phyloP scores from a whole-genome alignment of 768 basidiomycete species.

The Lentinus tigrinus region DNA sequence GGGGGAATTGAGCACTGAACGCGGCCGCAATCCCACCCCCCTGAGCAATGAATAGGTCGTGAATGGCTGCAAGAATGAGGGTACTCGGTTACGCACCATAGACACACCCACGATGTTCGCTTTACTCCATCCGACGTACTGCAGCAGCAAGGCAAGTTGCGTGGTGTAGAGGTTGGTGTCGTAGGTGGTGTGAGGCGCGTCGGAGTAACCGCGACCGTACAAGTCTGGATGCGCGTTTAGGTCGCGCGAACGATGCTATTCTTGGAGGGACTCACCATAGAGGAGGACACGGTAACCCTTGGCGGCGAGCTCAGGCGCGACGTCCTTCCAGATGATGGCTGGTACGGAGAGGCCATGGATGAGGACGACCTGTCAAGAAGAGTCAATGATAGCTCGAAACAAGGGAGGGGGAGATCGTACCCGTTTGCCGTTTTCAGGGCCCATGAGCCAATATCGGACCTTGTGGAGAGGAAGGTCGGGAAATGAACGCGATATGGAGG shows the following conservation, averaged over 20 bases:
- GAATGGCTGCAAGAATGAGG: not conserved
- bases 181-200: constrained; percentile 71
- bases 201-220: constrained; percentile 82
- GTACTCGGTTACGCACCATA: constrained; percentile 49
- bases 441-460: constrained; percentile 78
- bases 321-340: constrained; percentile 73
- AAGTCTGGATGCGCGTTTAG: constrained; percentile 47
- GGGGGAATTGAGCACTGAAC: constrained; percentile 70
- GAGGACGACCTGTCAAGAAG: constrained; percentile 57
- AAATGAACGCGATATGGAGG: constrained; percentile 1
- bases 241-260: not conserved
- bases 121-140: constrained; percentile 70
- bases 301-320: constrained; percentile 61
- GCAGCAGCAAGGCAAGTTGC: constrained; percentile 82
- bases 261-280: constrained; percentile 49
- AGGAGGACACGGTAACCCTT: constrained; percentile 72
- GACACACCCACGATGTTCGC: constrained; percentile 69
- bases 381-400: not conserved
- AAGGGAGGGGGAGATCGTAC: constrained; percentile 35
- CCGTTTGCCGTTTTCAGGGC: constrained; percentile 66
- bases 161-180: constrained; percentile 63
- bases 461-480: constrained; percentile 26
- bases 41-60: constrained; percentile 32
- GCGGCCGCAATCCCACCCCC: constrained; percentile 74
- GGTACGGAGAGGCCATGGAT: constrained; percentile 80